A percentile compares a stretch with the other conserved stretches of the same genome.
Conservation (phyloP, 164 flowering plant species). For the Tinospora cordifolia region DNA sequence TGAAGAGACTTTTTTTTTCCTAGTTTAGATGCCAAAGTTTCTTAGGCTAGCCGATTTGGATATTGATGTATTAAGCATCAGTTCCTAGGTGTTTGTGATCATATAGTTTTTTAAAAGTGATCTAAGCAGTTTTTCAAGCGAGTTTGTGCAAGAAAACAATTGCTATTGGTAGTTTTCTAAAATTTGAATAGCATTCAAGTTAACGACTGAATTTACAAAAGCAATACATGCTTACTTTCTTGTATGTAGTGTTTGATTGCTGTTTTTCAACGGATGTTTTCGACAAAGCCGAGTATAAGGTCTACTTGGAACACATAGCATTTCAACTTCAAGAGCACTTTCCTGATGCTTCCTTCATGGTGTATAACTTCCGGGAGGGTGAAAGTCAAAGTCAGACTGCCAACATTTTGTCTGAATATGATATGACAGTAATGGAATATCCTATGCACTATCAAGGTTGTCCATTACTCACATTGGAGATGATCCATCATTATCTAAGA, state of each 20-base stretch:
- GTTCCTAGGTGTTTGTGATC: too few species aligned
- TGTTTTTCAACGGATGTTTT: slow-evolving; percentile 68
- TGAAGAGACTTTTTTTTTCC: background rate
- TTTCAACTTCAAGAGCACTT: slow-evolving; percentile 55
- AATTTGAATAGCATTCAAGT: background rate
- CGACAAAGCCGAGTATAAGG: slow-evolving; percentile 60
- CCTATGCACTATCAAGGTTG: slow-evolving; percentile 87
- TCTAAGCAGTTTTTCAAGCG: too few species aligned
- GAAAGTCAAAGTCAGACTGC: slow-evolving; percentile 45
- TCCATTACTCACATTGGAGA: slow-evolving; percentile 72
- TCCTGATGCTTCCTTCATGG: slow-evolving; percentile 78
- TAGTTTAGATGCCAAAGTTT: background rate
- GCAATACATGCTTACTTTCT: background rate
- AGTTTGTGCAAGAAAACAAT: too few species aligned
- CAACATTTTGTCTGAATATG: slow-evolving; percentile 51
- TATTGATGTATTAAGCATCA: too few species aligned
- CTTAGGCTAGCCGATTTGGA: too few species aligned
- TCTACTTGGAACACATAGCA: slow-evolving; percentile 57
- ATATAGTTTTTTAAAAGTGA: too few species aligned
- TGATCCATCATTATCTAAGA: slow-evolving; percentile 79
- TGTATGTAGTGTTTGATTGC: slow-evolving; percentile 74
- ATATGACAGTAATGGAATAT: slow-evolving; percentile 89
- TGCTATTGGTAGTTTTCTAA: background rate
- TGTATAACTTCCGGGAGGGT: slow-evolving; percentile 74
- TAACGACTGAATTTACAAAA: background rate